These are phyloP conservation scores for Spergularia bocconei DNA, from an alignment of 148 eudicot genomes.

Conservation along the genomic window DNA sequence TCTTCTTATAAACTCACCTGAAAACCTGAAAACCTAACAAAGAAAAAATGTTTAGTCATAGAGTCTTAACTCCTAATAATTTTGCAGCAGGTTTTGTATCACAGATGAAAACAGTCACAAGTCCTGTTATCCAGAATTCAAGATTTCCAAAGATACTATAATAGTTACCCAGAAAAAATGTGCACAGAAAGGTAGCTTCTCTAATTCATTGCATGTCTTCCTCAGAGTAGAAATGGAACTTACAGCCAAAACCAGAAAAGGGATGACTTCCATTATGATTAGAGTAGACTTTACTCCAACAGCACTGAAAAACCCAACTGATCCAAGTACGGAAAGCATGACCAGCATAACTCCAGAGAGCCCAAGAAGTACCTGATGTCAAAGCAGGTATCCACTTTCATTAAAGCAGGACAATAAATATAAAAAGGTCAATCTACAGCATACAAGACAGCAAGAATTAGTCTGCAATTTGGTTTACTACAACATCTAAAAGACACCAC, in stretches of 20 bases:
- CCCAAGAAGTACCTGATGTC: constrained; percentile 79
- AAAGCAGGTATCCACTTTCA: constrained; percentile 4
- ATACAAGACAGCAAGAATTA: not conserved
- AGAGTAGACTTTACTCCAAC: constrained; percentile 96
- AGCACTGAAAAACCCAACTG: constrained; percentile 98
- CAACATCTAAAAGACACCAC: not conserved
- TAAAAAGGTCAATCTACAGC: constrained; percentile 7
- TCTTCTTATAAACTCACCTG: not conserved
- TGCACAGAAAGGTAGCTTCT: not conserved
- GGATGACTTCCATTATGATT: constrained; percentile 99
- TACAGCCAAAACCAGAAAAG: constrained; percentile 97
- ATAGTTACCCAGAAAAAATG: not conserved
- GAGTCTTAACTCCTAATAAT: not conserved
- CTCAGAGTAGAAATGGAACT: constrained; percentile 35
- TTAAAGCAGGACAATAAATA: constrained; percentile 1
- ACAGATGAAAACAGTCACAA: not conserved
- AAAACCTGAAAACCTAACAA: not conserved
- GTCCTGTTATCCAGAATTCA: not conserved
- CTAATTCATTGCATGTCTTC: not conserved
- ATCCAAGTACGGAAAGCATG: constrained; percentile 95
- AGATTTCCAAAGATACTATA: not conserved
- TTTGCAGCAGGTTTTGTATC: not conserved
- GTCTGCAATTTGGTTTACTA: not conserved
- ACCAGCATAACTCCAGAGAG: constrained; percentile 92
- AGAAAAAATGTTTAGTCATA: not conserved